Conservation (phyloP, 2,329 filamentous ascomycete genomes). For the Penicillium sp. region DNA sequence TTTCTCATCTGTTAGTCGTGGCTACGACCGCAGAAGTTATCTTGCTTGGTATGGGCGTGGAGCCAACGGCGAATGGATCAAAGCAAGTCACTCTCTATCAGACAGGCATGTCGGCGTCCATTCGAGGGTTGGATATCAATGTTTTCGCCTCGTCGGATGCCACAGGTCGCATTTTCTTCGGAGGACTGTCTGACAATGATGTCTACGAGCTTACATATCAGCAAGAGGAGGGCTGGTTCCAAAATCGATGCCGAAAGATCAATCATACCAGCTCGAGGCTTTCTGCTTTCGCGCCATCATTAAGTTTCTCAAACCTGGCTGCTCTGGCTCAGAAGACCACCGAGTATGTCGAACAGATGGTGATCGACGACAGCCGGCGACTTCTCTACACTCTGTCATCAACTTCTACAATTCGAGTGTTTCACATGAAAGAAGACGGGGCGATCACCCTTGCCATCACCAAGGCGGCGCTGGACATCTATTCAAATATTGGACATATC, state of each 20-base stretch:
- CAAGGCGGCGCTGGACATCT: conserved; percentile 48
- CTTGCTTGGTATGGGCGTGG: conserved; percentile 71
- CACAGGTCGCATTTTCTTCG: conserved; percentile 89
- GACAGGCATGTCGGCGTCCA: conserved; percentile 74
- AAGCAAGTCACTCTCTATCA: conserved; percentile 74
- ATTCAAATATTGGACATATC: conserved; percentile 77
- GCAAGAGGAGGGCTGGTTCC: conserved; percentile 96
- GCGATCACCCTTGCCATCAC: conserved; percentile 51
- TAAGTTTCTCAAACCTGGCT: conserved; percentile 34
- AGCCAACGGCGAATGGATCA: conserved; percentile 60
- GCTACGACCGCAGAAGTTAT: conserved; percentile 81
- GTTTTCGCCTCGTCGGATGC: conserved; percentile 70
- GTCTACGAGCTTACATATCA: conserved; percentile 94
- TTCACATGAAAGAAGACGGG: conserved; percentile 66
- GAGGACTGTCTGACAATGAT: conserved; percentile 72
- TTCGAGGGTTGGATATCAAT: conserved; percentile 69
- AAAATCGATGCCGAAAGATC: conserved; percentile 76
- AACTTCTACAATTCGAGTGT: conserved; percentile 81
- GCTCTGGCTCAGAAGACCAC: conserved; percentile 30
- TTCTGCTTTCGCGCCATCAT: conserved; percentile 47
- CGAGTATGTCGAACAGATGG: conserved; percentile 71
- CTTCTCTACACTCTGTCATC: conserved; percentile 88
- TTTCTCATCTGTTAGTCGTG: conserved; percentile 83
- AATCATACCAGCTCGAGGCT: conserved; percentile 77
- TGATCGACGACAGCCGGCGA: conserved; percentile 79